phyloP scores from a whole-genome alignment of 2,329 filamentous ascomycete species.

The Pseudogymnoascus sp. region DNA sequence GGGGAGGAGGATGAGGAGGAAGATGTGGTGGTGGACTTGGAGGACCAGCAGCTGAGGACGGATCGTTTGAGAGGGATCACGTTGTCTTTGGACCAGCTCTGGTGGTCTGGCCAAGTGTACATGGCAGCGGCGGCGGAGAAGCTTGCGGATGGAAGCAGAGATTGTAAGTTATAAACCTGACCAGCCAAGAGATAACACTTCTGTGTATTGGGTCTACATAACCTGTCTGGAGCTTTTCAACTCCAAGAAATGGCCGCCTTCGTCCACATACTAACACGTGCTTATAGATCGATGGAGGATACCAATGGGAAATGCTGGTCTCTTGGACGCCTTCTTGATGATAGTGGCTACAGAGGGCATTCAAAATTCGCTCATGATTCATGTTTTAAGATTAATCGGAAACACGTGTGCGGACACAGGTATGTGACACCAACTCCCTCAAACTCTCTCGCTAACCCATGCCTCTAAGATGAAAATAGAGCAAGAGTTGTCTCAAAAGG shows the following conservation, averaged over 20 bases:
- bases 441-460: conserved; percentile 11
- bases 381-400: conserved; percentile 49
- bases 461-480: conserved; percentile 46
- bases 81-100: conserved; percentile 29
- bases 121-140: conserved; percentile 43
- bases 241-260: not conserved
- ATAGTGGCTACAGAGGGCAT: conserved; percentile 35
- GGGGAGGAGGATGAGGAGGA: conserved; percentile 17
- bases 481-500: conserved; percentile 44
- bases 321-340: conserved; percentile 48
- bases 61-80: conserved; percentile 21
- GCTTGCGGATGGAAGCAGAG: conserved; percentile 47
- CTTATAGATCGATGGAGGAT: conserved; percentile 45
- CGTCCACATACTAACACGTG: conserved; percentile 15
- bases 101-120: conserved; percentile 32
- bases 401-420: conserved; percentile 56
- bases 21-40: conserved; percentile 22
- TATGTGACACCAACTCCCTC: conserved; percentile 21
- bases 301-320: conserved; percentile 48
- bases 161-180: conserved; percentile 36
- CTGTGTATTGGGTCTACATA: not conserved
- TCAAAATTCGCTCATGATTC: conserved; percentile 39
- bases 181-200: not conserved
- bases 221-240: not conserved
- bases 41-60: conserved; percentile 23